These are phyloP conservation scores for Ustilago lituana DNA, from an alignment of 1,284 basidiomycete genomes.

Conservation along the genomic window DNA sequence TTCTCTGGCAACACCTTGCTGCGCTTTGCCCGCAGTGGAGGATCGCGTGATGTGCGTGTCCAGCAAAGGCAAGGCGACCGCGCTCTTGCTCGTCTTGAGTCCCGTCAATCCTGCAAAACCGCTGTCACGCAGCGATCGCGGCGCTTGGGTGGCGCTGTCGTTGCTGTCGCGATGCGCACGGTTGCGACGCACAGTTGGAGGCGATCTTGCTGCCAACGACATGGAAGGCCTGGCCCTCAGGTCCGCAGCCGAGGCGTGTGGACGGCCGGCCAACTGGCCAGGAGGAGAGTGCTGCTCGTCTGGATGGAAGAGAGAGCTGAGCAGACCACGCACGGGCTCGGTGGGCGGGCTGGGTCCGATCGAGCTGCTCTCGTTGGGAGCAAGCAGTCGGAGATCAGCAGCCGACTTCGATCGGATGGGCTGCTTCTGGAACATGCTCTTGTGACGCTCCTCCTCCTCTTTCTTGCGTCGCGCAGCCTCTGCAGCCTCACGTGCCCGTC, in stretches of 20 bases:
- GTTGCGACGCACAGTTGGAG: constrained; percentile 22
- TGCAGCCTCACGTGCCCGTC: constrained; percentile 56
- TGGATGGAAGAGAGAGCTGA: constrained; percentile 64
- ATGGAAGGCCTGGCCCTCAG: constrained; percentile 32
- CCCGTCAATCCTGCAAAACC: constrained; percentile 41
- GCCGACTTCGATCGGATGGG: constrained; percentile 70
- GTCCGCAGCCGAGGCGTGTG: constrained; percentile 58
- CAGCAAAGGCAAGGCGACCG: constrained; percentile 72
- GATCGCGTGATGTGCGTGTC: constrained; percentile 69
- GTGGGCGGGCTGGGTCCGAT: constrained; percentile 26
- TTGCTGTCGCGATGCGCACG: constrained; percentile 39
- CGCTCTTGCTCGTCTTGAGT: constrained; percentile 74
- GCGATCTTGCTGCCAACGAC: constrained; percentile 27
- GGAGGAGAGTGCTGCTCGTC: constrained; percentile 59
- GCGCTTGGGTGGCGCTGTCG: constrained; percentile 25
- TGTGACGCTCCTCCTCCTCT: constrained; percentile 75
- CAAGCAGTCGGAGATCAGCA: constrained; percentile 55
- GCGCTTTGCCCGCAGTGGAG: constrained; percentile 66
- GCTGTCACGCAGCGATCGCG: constrained; percentile 33
- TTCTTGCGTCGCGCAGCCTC: constrained; percentile 68
- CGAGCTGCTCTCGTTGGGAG: constrained; percentile 13
- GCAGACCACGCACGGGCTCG: constrained; percentile 57
- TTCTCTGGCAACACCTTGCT: constrained; percentile 12
- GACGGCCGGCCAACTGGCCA: constrained; percentile 54
- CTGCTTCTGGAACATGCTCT: constrained; percentile 80